Conservation (phyloP, 345 rosid genomes). For the Rhizophora apiculata region DNA sequence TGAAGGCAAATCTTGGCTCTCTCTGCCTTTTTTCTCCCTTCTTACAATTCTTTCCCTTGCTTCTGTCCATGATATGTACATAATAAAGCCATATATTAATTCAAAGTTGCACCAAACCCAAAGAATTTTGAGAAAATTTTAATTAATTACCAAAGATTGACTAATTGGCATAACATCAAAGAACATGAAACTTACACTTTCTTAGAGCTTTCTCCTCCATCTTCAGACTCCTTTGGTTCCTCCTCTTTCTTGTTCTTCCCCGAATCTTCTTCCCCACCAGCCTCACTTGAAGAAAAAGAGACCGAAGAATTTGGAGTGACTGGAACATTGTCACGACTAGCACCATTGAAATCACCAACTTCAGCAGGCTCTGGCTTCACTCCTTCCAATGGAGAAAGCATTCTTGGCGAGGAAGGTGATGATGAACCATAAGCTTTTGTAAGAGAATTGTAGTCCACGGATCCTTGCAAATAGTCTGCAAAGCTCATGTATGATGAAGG, state of each 20-base stretch:
- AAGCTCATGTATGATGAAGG: conserved; percentile 48
- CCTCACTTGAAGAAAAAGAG: conserved; percentile 34
- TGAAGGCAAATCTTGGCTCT: conserved; percentile 36
- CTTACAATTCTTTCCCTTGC: conserved; percentile 19
- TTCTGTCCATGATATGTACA: not conserved
- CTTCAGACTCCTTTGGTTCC: conserved; percentile 14
- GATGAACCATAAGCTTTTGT: conserved; percentile 40
- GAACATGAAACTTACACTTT: conserved; percentile 20
- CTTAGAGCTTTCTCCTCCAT: conserved; percentile 24
- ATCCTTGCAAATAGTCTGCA: conserved; percentile 55
- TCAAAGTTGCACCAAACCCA: conserved; percentile 2
- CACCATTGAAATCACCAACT: conserved; percentile 6
- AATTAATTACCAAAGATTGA: too few species aligned
- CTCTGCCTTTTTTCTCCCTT: conserved; percentile 28
- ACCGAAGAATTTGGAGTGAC: conserved; percentile 29
- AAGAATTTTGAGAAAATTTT: not conserved
- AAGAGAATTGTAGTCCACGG: conserved; percentile 52
- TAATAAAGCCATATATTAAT: not conserved
- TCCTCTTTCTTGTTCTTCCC: conserved; percentile 15
- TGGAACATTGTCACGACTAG: conserved; percentile 1
- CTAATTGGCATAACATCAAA: not conserved
- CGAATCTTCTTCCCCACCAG: conserved; percentile 21
- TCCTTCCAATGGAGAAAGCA: conserved; percentile 8
- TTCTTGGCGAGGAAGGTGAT: conserved; percentile 15
- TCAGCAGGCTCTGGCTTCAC: not conserved